Percentiles rank a stretch among this genome's conserved stretches.
phyloP scores from a whole-genome alignment of 2,329 filamentous ascomycete species.

The Aspergillus transmontanensis region DNA sequence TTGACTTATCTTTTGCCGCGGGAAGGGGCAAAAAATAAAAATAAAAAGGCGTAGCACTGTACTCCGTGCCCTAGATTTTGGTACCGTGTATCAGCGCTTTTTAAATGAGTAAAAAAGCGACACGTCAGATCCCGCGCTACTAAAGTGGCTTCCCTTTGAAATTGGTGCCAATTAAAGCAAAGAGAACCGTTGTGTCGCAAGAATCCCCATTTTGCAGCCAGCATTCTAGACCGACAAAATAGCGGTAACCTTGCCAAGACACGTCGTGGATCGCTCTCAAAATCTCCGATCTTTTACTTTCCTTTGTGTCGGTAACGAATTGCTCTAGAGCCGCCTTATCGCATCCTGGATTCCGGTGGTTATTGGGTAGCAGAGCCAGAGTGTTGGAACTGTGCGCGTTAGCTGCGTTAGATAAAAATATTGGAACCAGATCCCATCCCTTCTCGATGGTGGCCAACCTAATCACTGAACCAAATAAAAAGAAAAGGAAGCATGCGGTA shows the following conservation, averaged over 20 bases:
- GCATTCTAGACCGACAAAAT: background rate
- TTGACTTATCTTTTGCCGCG: background rate
- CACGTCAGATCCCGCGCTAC: background rate
- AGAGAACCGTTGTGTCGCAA: background rate
- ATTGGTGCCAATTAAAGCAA: background rate
- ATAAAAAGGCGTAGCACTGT: background rate
- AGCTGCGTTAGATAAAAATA: background rate
- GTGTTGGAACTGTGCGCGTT: background rate
- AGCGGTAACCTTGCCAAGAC: background rate
- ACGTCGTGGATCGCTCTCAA: background rate
- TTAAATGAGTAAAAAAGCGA: background rate
- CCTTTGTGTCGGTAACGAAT: background rate
- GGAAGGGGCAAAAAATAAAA: background rate
- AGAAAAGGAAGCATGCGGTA: background rate
- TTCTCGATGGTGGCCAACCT: no score
- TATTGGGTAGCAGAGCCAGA: background rate
- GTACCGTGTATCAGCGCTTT: background rate
- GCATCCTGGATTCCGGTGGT: background rate
- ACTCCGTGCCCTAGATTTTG: background rate
- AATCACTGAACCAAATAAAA: background rate
- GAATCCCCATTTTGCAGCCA: background rate
- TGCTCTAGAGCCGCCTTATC: no score
- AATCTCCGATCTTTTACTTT: background rate
- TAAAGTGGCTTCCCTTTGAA: background rate
- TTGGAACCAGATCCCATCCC: no score